Base-by-base conservation (phyloP, 2,329 filamentous ascomycete genomes). In the Colletotrichum liaoningense region DNA sequence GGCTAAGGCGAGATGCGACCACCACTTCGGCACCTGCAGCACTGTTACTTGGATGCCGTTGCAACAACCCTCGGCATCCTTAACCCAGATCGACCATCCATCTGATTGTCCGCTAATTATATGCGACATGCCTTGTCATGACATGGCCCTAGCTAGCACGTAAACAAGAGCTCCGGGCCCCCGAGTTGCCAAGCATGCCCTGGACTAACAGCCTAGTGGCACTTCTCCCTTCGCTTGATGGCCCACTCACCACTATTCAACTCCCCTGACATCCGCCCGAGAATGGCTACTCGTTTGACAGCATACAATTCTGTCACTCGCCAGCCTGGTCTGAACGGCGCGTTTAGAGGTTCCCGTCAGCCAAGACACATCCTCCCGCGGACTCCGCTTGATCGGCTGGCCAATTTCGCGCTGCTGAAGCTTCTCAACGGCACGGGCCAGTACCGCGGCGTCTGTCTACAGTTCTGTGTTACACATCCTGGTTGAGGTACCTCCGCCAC, bases 361-460 rank as follows among this genome's bases (percentile, higher is more conserved):
- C n/a, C 22, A 14, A 42, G 57, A 58, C n/a, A 30, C 42, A 28
- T 11, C 24, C 35, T 22, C 52, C 69, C 49, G 57, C 64, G 38
- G 59, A 6, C 16, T n/a, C 65, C 52, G 56, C 33, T 33, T 46
- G 11, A 63, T 73, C 70, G 46, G 70, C 69, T 46, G 66, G 55
- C 35, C 63, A 33, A 35, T 56, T 55, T 46, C 56, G 35, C 28
- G 54, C 70, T 65, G 66, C 55, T 46, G 57, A 46, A 46, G 59
- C 38, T 30, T 69, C 52, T 69, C 66, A 69, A 22, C 30, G 38
- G 49, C 24, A 2, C 11, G n/a, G 26, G 35, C 33, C 46, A 26
- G 35, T 28, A n/a, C 56, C 49, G 49, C 35, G 42, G 24, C 42
- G 30, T 58, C 55, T 63, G 59, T 56, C 54, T 55, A n/a, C n/a